These are phyloP conservation scores for Claviceps monticola DNA, from an alignment of 2,329 filamentous ascomycete genomes.

Conservation along the genomic window DNA sequence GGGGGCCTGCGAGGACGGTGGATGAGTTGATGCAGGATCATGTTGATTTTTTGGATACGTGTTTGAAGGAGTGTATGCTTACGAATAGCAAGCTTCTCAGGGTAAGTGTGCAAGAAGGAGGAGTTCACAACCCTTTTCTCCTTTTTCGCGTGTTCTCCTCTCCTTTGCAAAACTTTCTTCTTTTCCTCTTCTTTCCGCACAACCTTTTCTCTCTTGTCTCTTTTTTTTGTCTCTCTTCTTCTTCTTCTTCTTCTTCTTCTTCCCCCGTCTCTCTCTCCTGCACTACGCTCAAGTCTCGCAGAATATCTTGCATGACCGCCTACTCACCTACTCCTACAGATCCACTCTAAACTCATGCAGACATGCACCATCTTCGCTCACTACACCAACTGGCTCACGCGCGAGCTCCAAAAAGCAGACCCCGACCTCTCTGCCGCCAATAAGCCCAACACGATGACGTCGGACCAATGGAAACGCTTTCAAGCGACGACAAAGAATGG, in stretches of 20 bases:
- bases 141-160: background rate
- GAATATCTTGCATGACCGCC: background rate
- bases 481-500: constrained; percentile 28
- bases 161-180: background rate
- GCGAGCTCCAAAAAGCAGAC: constrained; percentile 72
- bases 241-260: background rate
- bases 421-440: constrained; percentile 54
- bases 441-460: constrained; percentile 45
- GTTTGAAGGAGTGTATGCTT: constrained; percentile 96
- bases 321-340: constrained; percentile 6
- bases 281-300: background rate
- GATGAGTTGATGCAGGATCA: constrained; percentile 99
- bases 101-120: constrained; percentile 34
- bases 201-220: background rate
- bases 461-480: constrained; percentile 46
- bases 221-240: background rate
- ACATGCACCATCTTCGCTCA: constrained; percentile 90
- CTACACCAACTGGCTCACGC: constrained; percentile 75
- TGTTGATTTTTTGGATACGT: constrained; percentile 94
- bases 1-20: constrained; percentile 48
- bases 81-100: constrained; percentile 90
- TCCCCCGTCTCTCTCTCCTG: background rate
- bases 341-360: constrained; percentile 93
- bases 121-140: background rate
- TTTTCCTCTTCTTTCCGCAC: background rate